Conservation (phyloP, 2,329 filamentous ascomycete species). For the Claviceps maximensis region DNA sequence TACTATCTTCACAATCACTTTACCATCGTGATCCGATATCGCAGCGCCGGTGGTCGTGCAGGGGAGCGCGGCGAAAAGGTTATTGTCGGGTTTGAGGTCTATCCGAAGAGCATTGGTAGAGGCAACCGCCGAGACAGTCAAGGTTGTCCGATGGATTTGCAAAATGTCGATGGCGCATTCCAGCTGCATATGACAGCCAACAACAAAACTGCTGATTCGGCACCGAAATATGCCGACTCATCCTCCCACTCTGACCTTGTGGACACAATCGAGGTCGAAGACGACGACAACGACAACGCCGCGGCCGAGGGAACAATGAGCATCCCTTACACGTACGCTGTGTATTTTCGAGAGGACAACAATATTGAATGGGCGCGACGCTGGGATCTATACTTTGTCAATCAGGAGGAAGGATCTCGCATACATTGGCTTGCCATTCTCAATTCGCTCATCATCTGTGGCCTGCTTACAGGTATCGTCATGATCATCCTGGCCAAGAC, state of each 20-base stretch:
- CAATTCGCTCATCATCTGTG: conserved; percentile 75
- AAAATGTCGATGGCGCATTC: conserved; percentile 49
- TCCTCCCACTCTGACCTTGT: conserved; percentile 37
- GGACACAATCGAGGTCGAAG: conserved; percentile 28
- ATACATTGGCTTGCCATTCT: conserved; percentile 84
- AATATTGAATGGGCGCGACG: conserved; percentile 69
- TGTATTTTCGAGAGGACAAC: conserved; percentile 77
- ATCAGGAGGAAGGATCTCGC: conserved; percentile 67
- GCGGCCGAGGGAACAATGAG: conserved; percentile 55
- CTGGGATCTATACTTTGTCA: conserved; percentile 84
- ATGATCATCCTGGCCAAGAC: conserved; percentile 72
- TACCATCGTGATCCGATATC: conserved; percentile 70
- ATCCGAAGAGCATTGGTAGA: conserved; percentile 66
- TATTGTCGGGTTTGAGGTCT: conserved; percentile 81
- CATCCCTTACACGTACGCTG: conserved; percentile 78
- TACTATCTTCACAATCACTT: conserved; percentile 82
- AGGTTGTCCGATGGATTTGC: conserved; percentile 56
- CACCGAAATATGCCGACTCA: conserved; percentile 38
- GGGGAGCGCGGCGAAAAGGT: conserved; percentile 63
- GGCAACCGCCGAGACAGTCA: conserved; percentile 43
- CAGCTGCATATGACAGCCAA: conserved; percentile 51
- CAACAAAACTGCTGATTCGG: conserved; percentile 40
- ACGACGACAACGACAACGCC: conserved; percentile 34
- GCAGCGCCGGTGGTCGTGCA: conserved; percentile 53
- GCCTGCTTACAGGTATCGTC: conserved; percentile 63